Conservation (phyloP, 106 monocot genomes). For the Chionographis japonica region DNA sequence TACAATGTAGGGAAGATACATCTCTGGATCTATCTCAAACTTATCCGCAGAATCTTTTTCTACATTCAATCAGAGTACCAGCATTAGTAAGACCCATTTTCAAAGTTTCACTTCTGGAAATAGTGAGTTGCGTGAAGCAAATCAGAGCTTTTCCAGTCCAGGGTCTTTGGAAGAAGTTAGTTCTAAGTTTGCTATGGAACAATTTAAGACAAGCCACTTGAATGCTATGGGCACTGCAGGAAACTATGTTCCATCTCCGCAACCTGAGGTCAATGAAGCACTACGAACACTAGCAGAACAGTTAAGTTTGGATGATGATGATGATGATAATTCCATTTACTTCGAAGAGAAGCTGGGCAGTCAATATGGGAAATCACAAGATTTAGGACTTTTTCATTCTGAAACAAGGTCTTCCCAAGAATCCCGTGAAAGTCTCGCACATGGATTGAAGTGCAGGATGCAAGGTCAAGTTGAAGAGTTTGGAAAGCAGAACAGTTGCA, state of each 20-base stretch:
- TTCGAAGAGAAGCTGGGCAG: constrained; percentile 13
- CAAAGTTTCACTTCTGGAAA: constrained; percentile 11
- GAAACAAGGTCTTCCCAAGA: neutral
- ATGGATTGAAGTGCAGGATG: constrained; percentile 4
- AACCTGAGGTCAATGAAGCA: constrained; percentile 34
- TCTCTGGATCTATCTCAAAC: constrained; percentile 20
- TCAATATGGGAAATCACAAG: constrained; percentile 12
- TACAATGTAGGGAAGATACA: constrained; percentile 32
- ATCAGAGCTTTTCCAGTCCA: constrained; percentile 15
- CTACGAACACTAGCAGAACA: constrained; percentile 36
- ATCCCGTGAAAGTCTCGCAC: neutral
- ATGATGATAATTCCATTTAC: constrained; percentile 9
- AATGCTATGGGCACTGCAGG: constrained; percentile 10
- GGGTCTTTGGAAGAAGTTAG: constrained; percentile 41
- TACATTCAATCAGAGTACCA: constrained; percentile 16
- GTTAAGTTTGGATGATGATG: constrained; percentile 48
- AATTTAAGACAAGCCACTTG: neutral
- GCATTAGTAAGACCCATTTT: constrained; percentile 4
- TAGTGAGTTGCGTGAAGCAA: constrained; percentile 21
- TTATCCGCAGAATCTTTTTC: constrained; percentile 12
- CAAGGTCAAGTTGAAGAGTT: constrained; percentile 6
- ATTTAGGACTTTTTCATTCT: constrained; percentile 2
- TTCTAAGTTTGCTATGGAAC: constrained; percentile 12
- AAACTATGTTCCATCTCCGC: no score
- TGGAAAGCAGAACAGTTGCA: constrained; percentile 12